These are phyloP conservation scores for Ophiobolus disseminans DNA, from an alignment of 2,329 filamentous ascomycete species.

Conservation along the genomic window DNA sequence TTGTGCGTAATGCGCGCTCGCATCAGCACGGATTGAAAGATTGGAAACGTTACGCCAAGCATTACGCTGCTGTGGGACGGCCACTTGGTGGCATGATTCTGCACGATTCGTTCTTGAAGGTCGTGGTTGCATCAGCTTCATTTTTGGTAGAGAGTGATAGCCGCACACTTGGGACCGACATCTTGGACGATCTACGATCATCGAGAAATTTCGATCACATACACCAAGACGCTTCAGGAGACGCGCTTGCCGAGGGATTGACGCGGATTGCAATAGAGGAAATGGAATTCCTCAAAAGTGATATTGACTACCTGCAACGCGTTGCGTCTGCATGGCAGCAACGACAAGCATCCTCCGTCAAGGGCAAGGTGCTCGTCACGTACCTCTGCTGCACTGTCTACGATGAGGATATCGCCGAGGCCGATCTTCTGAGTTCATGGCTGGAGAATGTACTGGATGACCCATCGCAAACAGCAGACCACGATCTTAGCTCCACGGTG, in stretches of 20 bases:
- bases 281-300: conserved; percentile 85
- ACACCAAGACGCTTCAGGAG: conserved; percentile 30
- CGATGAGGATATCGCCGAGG: conserved; percentile 80
- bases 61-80: conserved; percentile 79
- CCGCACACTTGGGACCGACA: conserved; percentile 66
- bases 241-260: conserved; percentile 60
- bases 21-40: conserved; percentile 73
- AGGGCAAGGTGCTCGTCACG: conserved; percentile 79
- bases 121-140: conserved; percentile 80
- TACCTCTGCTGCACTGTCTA: conserved; percentile 86
- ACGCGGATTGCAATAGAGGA: conserved; percentile 79
- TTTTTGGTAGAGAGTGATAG: conserved; percentile 69
- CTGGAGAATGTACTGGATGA: conserved; percentile 83
- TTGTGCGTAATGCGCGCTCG: conserved; percentile 79
- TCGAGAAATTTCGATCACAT: conserved; percentile 24
- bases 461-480: conserved; percentile 80
- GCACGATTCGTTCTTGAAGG: conserved; percentile 85
- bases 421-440: conserved; percentile 81
- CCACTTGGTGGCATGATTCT: conserved; percentile 91
- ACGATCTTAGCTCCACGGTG: conserved; percentile 76
- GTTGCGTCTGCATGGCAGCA: conserved; percentile 87
- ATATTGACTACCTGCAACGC: conserved; percentile 82
- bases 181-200: conserved; percentile 71
- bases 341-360: conserved; percentile 82
- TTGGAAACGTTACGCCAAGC: conserved; percentile 85